phyloP scores from a whole-genome alignment of 2,329 filamentous ascomycete genomes.

The Talaromyces sp. region DNA sequence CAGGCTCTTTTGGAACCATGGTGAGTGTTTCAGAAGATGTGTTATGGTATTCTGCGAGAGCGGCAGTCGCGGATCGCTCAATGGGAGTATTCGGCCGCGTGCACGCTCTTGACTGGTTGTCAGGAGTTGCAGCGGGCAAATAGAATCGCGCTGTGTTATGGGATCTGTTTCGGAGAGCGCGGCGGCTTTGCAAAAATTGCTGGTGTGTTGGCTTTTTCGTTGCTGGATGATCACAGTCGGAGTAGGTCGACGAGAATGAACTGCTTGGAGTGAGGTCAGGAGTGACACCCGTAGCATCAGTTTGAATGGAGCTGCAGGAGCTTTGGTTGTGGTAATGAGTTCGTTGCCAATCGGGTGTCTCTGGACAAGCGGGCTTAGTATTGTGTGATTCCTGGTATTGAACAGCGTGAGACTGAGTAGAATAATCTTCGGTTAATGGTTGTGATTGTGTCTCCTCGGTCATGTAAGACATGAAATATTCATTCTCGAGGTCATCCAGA shows the following conservation, averaged over 20 bases:
- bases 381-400: constrained; percentile 4
- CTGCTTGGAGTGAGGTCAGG: constrained; percentile 40
- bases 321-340: constrained; percentile 29
- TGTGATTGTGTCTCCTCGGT: constrained; percentile 20
- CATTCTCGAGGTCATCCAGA: constrained; percentile 29
- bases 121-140: constrained; percentile 22
- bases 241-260: constrained; percentile 39
- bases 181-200: constrained; percentile 25
- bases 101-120: constrained; percentile 20
- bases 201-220: constrained; percentile 29
- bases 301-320: constrained; percentile 35
- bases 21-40: constrained; percentile 29
- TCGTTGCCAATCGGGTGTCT: constrained; percentile 12
- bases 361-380: not conserved
- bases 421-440: constrained; percentile 4
- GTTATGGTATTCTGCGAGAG: constrained; percentile 23
- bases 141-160: constrained; percentile 26
- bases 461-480: constrained; percentile 32
- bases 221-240: constrained; percentile 30
- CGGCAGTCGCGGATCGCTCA: constrained; percentile 22
- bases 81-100: constrained; percentile 25
- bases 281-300: constrained; percentile 27
- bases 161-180: constrained; percentile 18
- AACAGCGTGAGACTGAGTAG: not conserved
- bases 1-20: constrained; percentile 29